Evolutionary conservation across 768 basidiomycete genomes (phyloP).

Genomic region (Lenzites betulinus): DNA sequence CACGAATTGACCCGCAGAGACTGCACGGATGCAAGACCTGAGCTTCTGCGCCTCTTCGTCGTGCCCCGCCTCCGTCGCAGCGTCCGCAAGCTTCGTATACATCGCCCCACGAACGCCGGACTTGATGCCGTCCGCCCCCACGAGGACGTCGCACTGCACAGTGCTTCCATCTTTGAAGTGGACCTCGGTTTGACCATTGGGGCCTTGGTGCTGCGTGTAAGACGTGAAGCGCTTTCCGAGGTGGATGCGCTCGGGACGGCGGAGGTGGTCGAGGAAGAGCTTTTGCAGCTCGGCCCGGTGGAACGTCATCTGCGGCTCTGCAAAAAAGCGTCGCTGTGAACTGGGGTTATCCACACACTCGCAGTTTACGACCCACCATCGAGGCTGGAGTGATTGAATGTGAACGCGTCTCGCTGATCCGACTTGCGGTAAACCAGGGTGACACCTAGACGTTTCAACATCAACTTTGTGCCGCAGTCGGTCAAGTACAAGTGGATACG

Average conservation of each 20-base stretch:
- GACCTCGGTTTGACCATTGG: conserved; percentile 16
- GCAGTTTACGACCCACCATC: not conserved
- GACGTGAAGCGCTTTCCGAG: conserved; percentile 23
- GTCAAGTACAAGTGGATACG: not conserved
- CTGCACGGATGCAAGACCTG: not conserved
- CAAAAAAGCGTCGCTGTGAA: not conserved
- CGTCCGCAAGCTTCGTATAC: conserved; percentile 8
- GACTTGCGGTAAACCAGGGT: conserved; percentile 11
- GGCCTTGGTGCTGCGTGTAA: conserved; percentile 1
- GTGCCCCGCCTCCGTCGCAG: not conserved
- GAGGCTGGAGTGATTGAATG: not conserved
- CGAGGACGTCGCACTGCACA: conserved; percentile 29
- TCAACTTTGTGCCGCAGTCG: not conserved
- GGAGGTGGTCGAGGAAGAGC: conserved; percentile 19
- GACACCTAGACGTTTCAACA: not conserved
- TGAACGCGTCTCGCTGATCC: conserved; percentile 4
- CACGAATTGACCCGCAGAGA: not conserved
- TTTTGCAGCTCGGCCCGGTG: conserved; percentile 23
- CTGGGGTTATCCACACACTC: not conserved
- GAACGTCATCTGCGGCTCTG: conserved; percentile 11
- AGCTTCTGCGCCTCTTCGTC: not conserved
- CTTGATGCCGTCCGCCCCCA: conserved; percentile 32
- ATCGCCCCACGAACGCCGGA: conserved; percentile 16
- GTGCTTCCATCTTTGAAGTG: conserved; percentile 29
- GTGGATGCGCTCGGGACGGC: conserved; percentile 10